phyloP scores from a whole-genome alignment of 169 alveolate species.

The Plasmodium vivax region DNA sequence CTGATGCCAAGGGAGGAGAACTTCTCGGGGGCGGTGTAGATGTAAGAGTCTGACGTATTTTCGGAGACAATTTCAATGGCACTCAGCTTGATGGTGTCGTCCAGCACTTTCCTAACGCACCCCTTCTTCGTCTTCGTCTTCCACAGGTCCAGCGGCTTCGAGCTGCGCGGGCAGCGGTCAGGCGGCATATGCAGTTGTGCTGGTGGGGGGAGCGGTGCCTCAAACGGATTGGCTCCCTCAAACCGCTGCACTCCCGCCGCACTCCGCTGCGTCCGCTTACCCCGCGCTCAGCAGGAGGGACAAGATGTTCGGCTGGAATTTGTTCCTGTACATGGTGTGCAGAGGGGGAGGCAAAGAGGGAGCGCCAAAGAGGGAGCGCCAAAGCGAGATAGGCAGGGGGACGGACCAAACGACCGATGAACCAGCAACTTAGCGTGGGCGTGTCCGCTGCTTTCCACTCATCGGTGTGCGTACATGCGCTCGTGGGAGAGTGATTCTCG shows the following conservation, averaged over 20 bases:
- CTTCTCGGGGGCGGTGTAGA: constrained; percentile 38
- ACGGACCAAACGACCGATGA: neutral
- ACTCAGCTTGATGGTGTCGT: constrained; percentile 67
- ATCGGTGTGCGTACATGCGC: neutral
- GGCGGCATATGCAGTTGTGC: neutral
- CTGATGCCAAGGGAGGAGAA: constrained; percentile 35
- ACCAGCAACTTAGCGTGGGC: neutral
- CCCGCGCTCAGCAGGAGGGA: constrained; percentile 70
- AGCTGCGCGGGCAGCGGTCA: neutral
- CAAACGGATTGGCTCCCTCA: too few species aligned
- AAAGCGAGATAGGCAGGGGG: neutral
- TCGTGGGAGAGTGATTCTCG: neutral
- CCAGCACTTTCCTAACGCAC: constrained; percentile 50
- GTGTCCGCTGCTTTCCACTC: neutral
- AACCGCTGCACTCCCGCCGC: neutral
- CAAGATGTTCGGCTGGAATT: constrained; percentile 46
- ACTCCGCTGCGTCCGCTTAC: neutral
- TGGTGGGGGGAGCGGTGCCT: neutral
- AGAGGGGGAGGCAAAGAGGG: neutral
- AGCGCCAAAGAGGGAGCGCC: neutral
- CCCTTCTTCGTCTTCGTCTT: constrained; percentile 60
- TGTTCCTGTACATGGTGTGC: constrained; percentile 52
- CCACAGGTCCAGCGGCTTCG: constrained; percentile 71
- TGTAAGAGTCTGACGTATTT: constrained; percentile 62
- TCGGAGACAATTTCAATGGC: constrained; percentile 60